phyloP scores from a whole-genome alignment of 1,284 basidiomycete species.

The Mycena sp. region DNA sequence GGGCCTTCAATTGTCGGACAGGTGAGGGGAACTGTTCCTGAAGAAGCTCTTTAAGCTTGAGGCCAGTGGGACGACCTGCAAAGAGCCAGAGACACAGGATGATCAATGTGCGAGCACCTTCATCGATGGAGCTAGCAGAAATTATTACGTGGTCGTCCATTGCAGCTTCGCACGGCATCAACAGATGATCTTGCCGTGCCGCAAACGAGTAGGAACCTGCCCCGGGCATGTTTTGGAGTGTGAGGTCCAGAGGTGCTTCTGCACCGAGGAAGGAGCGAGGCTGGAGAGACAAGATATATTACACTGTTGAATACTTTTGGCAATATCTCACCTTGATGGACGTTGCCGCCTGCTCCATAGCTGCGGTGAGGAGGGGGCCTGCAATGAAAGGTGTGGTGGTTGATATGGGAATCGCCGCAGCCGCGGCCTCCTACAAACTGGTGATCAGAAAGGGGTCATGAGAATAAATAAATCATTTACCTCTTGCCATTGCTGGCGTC shows the following conservation, averaged over 20 bases:
- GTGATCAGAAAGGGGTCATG: not conserved
- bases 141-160: not conserved
- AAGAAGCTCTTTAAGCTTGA: conserved; percentile 3
- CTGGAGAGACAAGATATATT: not conserved
- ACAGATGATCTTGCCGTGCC: not conserved
- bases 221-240: conserved; percentile 1
- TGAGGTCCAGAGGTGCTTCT: not conserved
- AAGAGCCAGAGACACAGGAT: not conserved
- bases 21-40: not conserved
- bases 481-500: conserved; percentile 6
- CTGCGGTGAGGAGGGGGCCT: not conserved
- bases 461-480: not conserved
- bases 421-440: not conserved
- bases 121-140: not conserved
- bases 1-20: not conserved
- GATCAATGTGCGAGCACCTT: not conserved
- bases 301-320: not conserved
- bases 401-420: not conserved
- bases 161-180: not conserved
- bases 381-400: not conserved
- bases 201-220: not conserved
- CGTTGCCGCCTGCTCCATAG: not conserved
- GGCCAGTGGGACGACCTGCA: not conserved
- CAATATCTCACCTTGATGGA: not conserved
- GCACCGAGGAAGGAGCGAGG: conserved; percentile 1